These are phyloP conservation scores for Alternaria viburni DNA, from an alignment of 2,329 filamentous ascomycete genomes.

Conservation along the genomic window DNA sequence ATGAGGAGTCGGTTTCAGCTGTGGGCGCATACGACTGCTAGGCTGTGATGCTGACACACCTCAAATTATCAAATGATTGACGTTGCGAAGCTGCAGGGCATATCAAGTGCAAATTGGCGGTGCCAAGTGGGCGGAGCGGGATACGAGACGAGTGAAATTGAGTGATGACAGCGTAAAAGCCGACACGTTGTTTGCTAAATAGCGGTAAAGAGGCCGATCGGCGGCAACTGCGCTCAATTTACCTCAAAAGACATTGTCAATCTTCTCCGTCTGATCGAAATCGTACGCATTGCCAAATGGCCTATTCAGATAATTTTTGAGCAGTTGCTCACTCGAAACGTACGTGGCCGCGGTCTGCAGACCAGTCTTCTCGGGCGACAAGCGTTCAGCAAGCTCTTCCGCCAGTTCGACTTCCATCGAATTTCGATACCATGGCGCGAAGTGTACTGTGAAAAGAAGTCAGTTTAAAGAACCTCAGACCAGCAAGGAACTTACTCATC, in stretches of 20 bases:
- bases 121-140: constrained; percentile 8
- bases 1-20: neutral
- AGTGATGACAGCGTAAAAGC: neutral
- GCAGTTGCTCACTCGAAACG: constrained; percentile 51
- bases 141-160: neutral
- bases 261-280: constrained; percentile 57
- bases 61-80: neutral
- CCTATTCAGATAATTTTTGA: constrained; percentile 60
- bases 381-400: constrained; percentile 55
- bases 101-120: neutral
- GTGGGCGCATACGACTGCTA: neutral
- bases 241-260: constrained; percentile 32
- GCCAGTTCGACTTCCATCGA: constrained; percentile 63
- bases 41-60: constrained; percentile 12
- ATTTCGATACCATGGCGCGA: constrained; percentile 66
- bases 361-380: constrained; percentile 51
- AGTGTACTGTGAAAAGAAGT: constrained; percentile 49
- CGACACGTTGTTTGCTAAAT: neutral
- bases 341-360: constrained; percentile 62
- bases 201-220: neutral
- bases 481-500: constrained; percentile 28
- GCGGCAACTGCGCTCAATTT: neutral
- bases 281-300: constrained; percentile 69
- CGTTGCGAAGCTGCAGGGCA: neutral
- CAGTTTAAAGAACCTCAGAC: neutral